phyloP scores from a whole-genome alignment of 179 eudicot genomes.

The Vitellaria paradoxa region DNA sequence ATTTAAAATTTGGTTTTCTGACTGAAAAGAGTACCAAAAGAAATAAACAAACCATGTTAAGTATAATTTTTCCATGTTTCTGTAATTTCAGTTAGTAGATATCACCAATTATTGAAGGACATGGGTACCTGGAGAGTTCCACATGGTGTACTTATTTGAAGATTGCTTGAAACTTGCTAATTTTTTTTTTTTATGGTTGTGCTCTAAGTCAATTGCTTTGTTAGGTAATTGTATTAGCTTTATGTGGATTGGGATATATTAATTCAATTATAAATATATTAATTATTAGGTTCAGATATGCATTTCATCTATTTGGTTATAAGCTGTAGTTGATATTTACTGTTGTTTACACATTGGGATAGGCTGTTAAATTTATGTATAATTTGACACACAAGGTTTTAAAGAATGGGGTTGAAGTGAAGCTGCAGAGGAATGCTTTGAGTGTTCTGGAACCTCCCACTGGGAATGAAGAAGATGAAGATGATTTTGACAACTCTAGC shows the following conservation, averaged over 20 bases:
- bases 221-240: neutral
- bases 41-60: too few relatives aligned
- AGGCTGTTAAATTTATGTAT: neutral
- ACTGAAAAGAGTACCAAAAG: too few relatives aligned
- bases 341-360: neutral
- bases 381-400: constrained; percentile 53
- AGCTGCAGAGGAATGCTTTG: constrained; percentile 90
- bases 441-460: constrained; percentile 94
- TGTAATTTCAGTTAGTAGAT: too few relatives aligned
- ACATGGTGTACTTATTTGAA: too few relatives aligned
- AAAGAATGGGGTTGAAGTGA: constrained; percentile 93
- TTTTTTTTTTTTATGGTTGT: neutral
- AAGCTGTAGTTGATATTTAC: neutral
- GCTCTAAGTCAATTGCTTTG: neutral
- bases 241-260: neutral
- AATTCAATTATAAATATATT: neutral
- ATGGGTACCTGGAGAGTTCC: neutral
- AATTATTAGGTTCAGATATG: constrained; percentile 1
- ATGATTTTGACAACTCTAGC: constrained; percentile 65
- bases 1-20: neutral
- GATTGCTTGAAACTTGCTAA: too few relatives aligned
- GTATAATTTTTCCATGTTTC: too few relatives aligned
- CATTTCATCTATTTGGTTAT: too few relatives aligned
- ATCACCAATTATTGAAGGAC: neutral
- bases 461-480: constrained; percentile 77